Evolutionary conservation across 73 alveolate species (phyloP).

Genomic region (Tetrahymena borealis): DNA sequence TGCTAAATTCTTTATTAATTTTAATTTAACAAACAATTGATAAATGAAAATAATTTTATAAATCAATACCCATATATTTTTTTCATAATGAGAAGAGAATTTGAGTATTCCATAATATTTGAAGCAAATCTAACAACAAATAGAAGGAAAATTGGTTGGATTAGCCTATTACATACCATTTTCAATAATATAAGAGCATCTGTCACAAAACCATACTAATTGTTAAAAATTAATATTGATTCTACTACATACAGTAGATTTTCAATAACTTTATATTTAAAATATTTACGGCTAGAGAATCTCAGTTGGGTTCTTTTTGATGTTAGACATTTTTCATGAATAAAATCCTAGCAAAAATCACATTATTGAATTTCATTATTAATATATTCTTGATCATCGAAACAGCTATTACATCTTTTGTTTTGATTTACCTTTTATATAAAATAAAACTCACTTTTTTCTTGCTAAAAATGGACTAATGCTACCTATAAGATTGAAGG

Average conservation of each 20-base stretch:
- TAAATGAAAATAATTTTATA: too few species aligned
- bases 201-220: not conserved
- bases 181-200: not conserved
- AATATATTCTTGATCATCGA: not conserved
- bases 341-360: not conserved
- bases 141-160: not conserved
- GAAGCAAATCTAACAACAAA: not conserved
- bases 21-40: too few species aligned
- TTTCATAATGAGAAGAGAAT: not conserved
- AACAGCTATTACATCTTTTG: not conserved
- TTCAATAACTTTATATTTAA: too few species aligned
- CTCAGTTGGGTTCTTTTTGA: not conserved
- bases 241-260: too few species aligned
- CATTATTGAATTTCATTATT: not conserved
- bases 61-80: not conserved
- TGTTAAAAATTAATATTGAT: too few species aligned
- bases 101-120: not conserved
- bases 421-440: not conserved
- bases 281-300: not conserved
- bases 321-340: not conserved
- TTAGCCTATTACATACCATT: not conserved
- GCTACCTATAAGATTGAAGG: not conserved
- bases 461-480: not conserved
- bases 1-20: not conserved
- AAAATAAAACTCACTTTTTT: not conserved